Conservation (phyloP, 2,329 filamentous ascomycete genomes). For the Alternaria triticina region DNA sequence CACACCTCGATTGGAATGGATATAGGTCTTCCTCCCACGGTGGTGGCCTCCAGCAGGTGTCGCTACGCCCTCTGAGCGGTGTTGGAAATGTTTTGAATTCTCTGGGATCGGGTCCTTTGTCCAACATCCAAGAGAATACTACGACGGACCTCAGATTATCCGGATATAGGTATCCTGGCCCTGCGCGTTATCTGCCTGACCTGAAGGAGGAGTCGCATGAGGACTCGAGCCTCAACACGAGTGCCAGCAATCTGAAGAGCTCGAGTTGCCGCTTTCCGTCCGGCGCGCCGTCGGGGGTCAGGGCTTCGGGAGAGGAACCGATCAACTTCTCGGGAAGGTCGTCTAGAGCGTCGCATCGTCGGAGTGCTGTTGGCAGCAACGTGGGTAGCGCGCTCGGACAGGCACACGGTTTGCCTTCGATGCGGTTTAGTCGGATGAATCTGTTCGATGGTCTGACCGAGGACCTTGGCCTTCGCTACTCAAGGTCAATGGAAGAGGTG, state of each 20-base stretch:
- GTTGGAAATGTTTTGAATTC: slow-evolving; percentile 14
- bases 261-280: slow-evolving; percentile 35
- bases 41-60: not conserved
- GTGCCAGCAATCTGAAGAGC: slow-evolving; percentile 42
- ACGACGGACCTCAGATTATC: slow-evolving; percentile 44
- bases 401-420: slow-evolving; percentile 52
- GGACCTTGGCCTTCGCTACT: slow-evolving; percentile 48
- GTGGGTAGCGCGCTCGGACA: slow-evolving; percentile 29
- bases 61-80: slow-evolving; percentile 4
- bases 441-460: slow-evolving; percentile 55
- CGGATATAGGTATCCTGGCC: slow-evolving; percentile 38
- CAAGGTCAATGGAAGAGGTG: slow-evolving; percentile 47
- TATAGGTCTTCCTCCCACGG: not conserved
- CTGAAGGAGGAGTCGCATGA: slow-evolving; percentile 58
- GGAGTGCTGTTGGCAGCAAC: slow-evolving; percentile 26
- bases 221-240: slow-evolving; percentile 52
- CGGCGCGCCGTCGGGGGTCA: slow-evolving; percentile 21
- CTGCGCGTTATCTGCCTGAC: slow-evolving; percentile 48
- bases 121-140: slow-evolving; percentile 33
- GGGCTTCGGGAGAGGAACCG: slow-evolving; percentile 31
- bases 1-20: slow-evolving; percentile 39
- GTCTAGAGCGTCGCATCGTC: slow-evolving; percentile 27
- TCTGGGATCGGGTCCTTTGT: slow-evolving; percentile 1
- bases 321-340: slow-evolving; percentile 24
- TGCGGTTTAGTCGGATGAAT: slow-evolving; percentile 57